These are phyloP conservation scores for Beta lomatogona DNA, from an alignment of 179 eudicot genomes.

Conservation along the genomic window DNA sequence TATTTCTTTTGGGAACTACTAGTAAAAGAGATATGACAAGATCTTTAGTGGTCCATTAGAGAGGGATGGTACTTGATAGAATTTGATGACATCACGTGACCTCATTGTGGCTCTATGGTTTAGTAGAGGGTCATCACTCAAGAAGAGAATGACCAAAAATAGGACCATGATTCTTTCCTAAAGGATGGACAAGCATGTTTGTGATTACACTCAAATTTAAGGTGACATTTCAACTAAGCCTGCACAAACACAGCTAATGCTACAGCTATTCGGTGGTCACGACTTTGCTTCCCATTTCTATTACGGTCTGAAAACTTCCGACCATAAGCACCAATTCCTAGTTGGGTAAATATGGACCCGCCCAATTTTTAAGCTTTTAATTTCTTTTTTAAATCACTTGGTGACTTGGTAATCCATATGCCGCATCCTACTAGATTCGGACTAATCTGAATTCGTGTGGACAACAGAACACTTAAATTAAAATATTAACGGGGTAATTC, in stretches of 20 bases:
- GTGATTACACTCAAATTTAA: conserved; percentile 20
- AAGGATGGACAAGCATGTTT: conserved; percentile 13
- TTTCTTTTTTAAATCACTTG: no score
- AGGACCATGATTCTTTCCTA: conserved; percentile 14
- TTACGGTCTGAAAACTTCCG: conserved; percentile 21
- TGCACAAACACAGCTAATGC: conserved; percentile 16
- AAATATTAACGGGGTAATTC: no score
- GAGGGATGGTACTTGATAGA: neutral
- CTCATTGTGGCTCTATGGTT: conserved; percentile 8
- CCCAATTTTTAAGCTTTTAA: no score
- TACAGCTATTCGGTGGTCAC: conserved; percentile 33
- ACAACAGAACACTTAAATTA: no score
- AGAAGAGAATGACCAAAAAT: conserved; percentile 6
- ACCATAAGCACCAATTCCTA: conserved; percentile 19
- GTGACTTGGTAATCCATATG: no score
- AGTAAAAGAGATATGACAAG: conserved; percentile 3
- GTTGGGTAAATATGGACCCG: neutral
- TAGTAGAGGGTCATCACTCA: neutral
- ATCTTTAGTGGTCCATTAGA: conserved; percentile 18
- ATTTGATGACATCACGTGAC: conserved; percentile 9
- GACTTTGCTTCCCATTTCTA: conserved; percentile 30
- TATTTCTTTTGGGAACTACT: neutral
- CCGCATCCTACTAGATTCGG: no score
- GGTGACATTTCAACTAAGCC: conserved; percentile 29
- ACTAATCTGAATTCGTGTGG: no score